Evolutionary conservation across 75 land plant genomes (phyloP).

Genomic region (Pinus albicaulis): DNA sequence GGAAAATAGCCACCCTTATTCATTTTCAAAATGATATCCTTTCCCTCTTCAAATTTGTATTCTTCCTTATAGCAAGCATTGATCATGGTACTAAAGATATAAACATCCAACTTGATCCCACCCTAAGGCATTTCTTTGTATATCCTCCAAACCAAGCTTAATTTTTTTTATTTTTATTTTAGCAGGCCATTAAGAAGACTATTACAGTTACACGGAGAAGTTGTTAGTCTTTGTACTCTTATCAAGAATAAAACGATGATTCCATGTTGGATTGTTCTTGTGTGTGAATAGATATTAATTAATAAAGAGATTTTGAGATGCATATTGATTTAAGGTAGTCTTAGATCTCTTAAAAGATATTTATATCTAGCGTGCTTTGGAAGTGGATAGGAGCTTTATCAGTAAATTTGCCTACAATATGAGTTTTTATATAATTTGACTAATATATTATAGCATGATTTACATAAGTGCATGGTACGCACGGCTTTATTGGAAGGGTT

Average conservation of each 20-base stretch:
- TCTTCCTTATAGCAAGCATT: conserved; percentile 33
- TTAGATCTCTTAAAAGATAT: neutral
- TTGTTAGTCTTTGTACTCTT: neutral
- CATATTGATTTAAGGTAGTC: neutral
- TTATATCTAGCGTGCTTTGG: neutral
- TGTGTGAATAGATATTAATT: neutral
- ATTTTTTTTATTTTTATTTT: neutral
- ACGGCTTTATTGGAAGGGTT: conserved; percentile 23
- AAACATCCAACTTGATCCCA: conserved; percentile 37
- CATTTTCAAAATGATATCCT: conserved; percentile 41
- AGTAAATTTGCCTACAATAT: neutral
- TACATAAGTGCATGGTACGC: conserved; percentile 38
- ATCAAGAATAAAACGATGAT: neutral
- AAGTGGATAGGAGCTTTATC: no score
- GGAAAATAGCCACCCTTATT: conserved; percentile 27
- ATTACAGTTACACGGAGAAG: neutral
- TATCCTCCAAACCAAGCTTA: conserved; percentile 17
- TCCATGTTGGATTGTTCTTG: neutral
- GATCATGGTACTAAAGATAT: conserved; percentile 39
- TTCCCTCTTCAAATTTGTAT: conserved; percentile 30
- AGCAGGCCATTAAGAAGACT: neutral
- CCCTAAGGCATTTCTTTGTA: conserved; percentile 32
- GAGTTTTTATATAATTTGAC: neutral
- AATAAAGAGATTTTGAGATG: neutral
- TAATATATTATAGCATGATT: neutral